phyloP scores from a whole-genome alignment of 768 basidiomycete species.

The Phylloporus sp. region DNA sequence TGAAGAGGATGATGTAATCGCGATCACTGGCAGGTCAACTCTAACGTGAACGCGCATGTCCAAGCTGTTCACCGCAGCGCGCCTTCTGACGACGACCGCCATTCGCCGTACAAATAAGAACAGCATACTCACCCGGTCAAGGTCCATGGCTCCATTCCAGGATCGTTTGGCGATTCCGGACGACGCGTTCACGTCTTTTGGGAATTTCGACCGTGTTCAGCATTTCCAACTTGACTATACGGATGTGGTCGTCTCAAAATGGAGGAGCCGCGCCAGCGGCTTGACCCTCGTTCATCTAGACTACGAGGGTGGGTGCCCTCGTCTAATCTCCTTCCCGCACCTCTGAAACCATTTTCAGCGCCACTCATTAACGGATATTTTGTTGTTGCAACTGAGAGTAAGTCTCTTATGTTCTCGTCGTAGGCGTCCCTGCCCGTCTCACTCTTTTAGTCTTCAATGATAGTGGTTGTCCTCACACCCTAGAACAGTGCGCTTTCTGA shows the following conservation, averaged over 20 bases:
- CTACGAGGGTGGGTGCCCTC: conserved; percentile 64
- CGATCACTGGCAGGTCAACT: not conserved
- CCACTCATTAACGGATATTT: conserved; percentile 91
- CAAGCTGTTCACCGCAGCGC: conserved; percentile 29
- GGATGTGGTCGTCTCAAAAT: conserved; percentile 80
- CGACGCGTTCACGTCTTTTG: conserved; percentile 38
- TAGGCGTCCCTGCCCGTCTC: not conserved
- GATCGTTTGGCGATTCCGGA: conserved; percentile 19
- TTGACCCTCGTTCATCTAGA: conserved; percentile 86
- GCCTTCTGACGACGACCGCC: conserved; percentile 10
- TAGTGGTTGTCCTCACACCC: conserved; percentile 90
- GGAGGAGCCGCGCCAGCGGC: conserved; percentile 84
- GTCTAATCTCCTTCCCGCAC: not conserved
- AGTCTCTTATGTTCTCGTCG: conserved; percentile 15
- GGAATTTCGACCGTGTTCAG: conserved; percentile 82
- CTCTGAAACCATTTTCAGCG: conserved; percentile 40
- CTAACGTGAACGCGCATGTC: conserved; percentile 10
- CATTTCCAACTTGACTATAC: conserved; percentile 70
- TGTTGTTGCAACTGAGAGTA: conserved; percentile 86
- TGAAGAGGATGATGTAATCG: conserved; percentile 16
- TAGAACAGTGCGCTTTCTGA: conserved; percentile 73
- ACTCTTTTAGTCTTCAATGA: conserved; percentile 76
- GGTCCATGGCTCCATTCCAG: conserved; percentile 26
- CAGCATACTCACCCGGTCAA: not conserved
- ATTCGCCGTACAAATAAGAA: conserved; percentile 10